Evolutionary conservation across 768 basidiomycete species (phyloP), one percentile per base, ranked within the genome.

Genomic region (Cyclocybe aegerita): DNA sequence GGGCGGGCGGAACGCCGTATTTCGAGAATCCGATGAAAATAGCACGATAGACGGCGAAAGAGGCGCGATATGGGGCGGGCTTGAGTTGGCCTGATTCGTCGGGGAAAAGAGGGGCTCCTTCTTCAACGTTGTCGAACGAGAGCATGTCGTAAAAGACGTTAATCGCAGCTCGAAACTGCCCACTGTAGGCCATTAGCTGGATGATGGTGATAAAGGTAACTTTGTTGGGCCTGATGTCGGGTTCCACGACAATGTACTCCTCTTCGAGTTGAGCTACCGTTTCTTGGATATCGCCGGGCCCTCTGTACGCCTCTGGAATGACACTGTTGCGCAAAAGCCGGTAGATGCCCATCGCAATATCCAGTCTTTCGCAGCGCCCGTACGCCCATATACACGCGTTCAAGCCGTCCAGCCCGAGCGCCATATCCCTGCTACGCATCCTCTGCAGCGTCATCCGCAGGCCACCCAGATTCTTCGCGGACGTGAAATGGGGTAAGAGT

Each of bases 331-430:
- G 77, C 12, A 93, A 72, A 7, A 84, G 57, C 31, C 79, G 79
- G 57, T 91, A 93, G 30, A 93, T 77, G 53, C 72, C 70, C 49
- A 67, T 62, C 1, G 81, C 82, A n/a, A 86, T 54, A 47, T 86
- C 81, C 15, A 83, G 57, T 14, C 75, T 78, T 10, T 71, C 66
- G 44, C 75, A 76, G 34, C 70, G 70, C 12, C 78, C 79, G 64
- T 80, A 91, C 0, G 85, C 85, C 83, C 82, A 87, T 7, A 93
- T 69, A 58, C 79, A 82, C 6, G 81, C 75, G 60, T 92, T 93
- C 56, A 86, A 60, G 9, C 84, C 86, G 46, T 86, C 85, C 15
- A 88, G 55, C 6, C 81, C 81, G 11, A 91, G 60, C 35, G 78
- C 73, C 42, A 81, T 46, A 23, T 66, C 70, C 36, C 80, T 76